Evolutionary conservation across 768 basidiomycete species (phyloP), one percentile per base, ranked within the genome.

Genomic region (Calocybe indica): DNA sequence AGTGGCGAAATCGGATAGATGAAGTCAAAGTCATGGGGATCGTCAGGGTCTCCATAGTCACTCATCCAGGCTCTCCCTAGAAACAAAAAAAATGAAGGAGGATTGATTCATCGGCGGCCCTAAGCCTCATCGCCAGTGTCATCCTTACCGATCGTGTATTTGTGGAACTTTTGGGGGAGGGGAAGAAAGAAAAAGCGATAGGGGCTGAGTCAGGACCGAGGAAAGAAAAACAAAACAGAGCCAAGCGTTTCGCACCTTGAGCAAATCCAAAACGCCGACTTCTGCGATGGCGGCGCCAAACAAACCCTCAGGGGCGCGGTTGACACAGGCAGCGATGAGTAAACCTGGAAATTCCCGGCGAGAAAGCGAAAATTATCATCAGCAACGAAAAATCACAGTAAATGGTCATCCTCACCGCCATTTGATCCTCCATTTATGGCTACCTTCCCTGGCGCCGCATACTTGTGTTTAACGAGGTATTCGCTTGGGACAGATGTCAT

Each of bases 381-480:
- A 22, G 22, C 10, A n/a, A 36, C 12, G 36, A 31, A 13, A 37
- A 31, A 10, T 28, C 35, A 39, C 15, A 31, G 22, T 10, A 41
- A 6, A 13, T 38, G 12, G 11, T n/a, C 32, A 38, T 14, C 46
- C 73, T 51, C 58, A 78, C 88, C 88, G 66, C 88, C 89, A 58
- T 92, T 92, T 2, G 88, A 90, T 2, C 75, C 85, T 4, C 89
- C 90, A 48, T 83, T 87, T 48, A 92, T 84, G 7, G 77, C 79
- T 2, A 91, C 75, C 61, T 89, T 90, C 3, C 80, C 82, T 15
- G 73, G 66, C 3, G 77, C 83, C 0, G 76, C 84, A 43, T 81
- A 83, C 51, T 84, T 83, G 56, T 87, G 76, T 48, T 82, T 68
- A n/a, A 88, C 78, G 30, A 92, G 76, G 59, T 78, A 82, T 58